Base-by-base conservation (phyloP, 768 basidiomycete species). In the Russula virescens region DNA sequence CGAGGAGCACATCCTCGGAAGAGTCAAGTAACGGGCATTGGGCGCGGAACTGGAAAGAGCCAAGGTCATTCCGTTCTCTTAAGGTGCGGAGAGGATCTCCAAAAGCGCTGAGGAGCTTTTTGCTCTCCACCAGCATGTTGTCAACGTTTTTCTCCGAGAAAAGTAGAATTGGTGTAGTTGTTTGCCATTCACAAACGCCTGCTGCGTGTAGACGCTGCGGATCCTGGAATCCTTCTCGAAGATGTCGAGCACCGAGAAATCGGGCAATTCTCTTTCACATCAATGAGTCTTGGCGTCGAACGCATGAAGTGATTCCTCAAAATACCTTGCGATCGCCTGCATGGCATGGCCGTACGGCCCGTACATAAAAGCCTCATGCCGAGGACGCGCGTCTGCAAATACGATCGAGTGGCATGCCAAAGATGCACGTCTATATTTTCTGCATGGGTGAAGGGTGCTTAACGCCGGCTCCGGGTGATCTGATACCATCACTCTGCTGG, bases 141-240 rank as follows among this genome's bases (percentile, higher is more conserved):
- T 52, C 58, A 13, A 40, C 21, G 31, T 63, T 43, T 49, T 46
- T 58, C 46, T 23, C 46, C 61, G 35, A 61, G 56, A 58, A 67
- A 31, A 62, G 55, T 49, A 60, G 35, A 64, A 26, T 19, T 11
- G 21, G 55, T 49, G 59, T 42, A 64, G 28, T 19, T 11, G 21
- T 25, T 54, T 28, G 49, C 63, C 55, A 51, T 70, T 69, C 7
- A 62, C 64, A 28, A 68, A 49, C 51, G 66, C 68, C 55, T 69
- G 66, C 55, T 65, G 66, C 35, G 67, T 67, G 66, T 67, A 67
- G 16, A 68, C 65, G 50, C 64, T 68, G 19, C 64, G 66, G 50
- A 68, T 67, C 68, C 67, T 66, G 50, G 52, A 55, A 57, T 70
- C 65, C 34, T 59, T 50, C 35, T 70, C 67, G 38, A 70, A 54